Percentiles rank a stretch among this genome's conserved stretches.
These are phyloP conservation scores for Rhizopogon salebrosus DNA, from an alignment of 768 basidiomycete genomes.

Conservation along the genomic window DNA sequence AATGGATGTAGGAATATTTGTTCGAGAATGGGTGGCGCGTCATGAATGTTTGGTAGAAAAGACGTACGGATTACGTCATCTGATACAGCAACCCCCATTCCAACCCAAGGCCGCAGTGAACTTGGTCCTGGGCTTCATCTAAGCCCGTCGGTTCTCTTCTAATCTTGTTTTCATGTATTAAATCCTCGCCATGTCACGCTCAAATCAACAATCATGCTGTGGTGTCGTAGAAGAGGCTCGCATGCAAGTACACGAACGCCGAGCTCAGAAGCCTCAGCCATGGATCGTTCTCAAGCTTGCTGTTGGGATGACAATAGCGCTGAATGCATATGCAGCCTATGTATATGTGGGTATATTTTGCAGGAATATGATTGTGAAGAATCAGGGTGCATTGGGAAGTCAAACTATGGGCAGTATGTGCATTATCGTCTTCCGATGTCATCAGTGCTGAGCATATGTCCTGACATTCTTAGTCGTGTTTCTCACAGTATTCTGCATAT, in stretches of 20 bases:
- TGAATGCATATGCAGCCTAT: slow-evolving; percentile 68
- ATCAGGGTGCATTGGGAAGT: slow-evolving; percentile 38
- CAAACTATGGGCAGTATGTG: slow-evolving; percentile 64
- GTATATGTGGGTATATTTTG: slow-evolving; percentile 75
- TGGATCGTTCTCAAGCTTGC: slow-evolving; percentile 73
- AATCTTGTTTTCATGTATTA: neutral
- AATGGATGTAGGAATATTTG: neutral
- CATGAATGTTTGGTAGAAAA: neutral
- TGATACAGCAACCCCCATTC: neutral
- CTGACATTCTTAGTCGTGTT: slow-evolving; percentile 49
- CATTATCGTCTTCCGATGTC: neutral
- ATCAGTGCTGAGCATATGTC: neutral
- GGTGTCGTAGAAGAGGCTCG: slow-evolving; percentile 50
- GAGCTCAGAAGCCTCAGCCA: slow-evolving; percentile 50
- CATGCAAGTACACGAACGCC: slow-evolving; percentile 30
- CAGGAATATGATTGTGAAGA: slow-evolving; percentile 58
- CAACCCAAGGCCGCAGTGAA: neutral
- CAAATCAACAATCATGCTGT: slow-evolving; percentile 30
- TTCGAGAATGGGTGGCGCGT: neutral
- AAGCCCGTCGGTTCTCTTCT: neutral
- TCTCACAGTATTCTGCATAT: slow-evolving; percentile 53
- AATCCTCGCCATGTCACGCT: slow-evolving; percentile 1
- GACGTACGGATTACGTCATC: neutral
- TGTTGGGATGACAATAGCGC: slow-evolving; percentile 50
- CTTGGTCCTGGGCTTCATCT: neutral